Conservation (phyloP, 495 filamentous ascomycete genomes). For the Tuber aestivum region DNA sequence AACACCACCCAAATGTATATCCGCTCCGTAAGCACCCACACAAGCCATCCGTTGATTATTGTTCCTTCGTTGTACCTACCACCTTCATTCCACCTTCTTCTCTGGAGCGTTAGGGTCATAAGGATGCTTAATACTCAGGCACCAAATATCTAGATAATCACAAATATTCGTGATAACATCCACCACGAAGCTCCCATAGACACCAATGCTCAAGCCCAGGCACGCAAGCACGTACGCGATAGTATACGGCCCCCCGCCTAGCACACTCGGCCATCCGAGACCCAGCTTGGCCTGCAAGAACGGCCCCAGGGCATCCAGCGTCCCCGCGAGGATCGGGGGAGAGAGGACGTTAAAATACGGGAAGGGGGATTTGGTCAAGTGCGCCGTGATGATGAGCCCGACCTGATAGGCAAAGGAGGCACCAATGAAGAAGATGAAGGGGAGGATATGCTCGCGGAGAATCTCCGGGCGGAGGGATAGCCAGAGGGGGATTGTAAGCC, state of each 20-base stretch:
- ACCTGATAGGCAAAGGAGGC: conserved; percentile 89
- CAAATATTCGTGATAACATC: conserved; percentile 96
- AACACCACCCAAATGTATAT: background rate
- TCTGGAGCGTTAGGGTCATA: conserved; percentile 15
- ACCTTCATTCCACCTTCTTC: conserved; percentile 18
- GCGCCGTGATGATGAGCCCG: conserved; percentile 88
- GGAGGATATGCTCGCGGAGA: conserved; percentile 71
- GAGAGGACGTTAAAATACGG: conserved; percentile 80
- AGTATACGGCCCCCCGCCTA: conserved; percentile 70
- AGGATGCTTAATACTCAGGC: conserved; percentile 83
- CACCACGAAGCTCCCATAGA: conserved; percentile 92
- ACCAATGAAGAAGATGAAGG: conserved; percentile 80
- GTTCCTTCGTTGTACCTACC: background rate
- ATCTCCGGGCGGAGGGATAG: conserved; percentile 78
- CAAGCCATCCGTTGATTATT: background rate
- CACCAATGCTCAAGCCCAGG: conserved; percentile 69
- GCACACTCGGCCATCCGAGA: conserved; percentile 70
- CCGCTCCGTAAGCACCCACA: background rate
- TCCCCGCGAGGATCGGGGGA: conserved; percentile 60
- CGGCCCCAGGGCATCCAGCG: conserved; percentile 72
- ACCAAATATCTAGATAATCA: conserved; percentile 97
- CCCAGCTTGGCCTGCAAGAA: conserved; percentile 54
- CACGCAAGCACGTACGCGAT: conserved; percentile 80
- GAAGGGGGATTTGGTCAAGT: conserved; percentile 76
- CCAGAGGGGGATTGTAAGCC: conserved; percentile 69